These are phyloP conservation scores for Paraglomus brasilianum DNA, from an alignment of 192 early-diverging fungal genomes.

Conservation along the genomic window DNA sequence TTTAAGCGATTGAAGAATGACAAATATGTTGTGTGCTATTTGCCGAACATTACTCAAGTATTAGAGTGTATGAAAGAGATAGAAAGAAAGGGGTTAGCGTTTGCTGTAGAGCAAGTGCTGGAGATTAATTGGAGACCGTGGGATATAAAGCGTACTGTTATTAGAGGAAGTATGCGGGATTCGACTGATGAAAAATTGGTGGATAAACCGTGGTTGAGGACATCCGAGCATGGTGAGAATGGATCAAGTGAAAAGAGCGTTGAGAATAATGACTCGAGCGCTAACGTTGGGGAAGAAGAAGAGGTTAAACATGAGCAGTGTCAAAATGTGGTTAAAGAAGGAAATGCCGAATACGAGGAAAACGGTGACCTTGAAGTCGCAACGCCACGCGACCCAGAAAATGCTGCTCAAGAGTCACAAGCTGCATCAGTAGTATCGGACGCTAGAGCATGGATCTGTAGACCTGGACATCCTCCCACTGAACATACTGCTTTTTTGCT, in stretches of 20 bases:
- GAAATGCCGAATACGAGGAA: background rate
- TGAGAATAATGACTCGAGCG: background rate
- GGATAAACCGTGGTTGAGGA: background rate
- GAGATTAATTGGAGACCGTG: slow-evolving; percentile 46
- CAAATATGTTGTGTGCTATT: slow-evolving; percentile 47
- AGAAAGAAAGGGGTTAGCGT: slow-evolving; percentile 28
- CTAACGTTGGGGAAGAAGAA: too few species aligned
- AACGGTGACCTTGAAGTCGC: too few species aligned
- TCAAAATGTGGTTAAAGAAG: too few species aligned
- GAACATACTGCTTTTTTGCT: slow-evolving; percentile 49
- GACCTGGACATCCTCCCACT: slow-evolving; percentile 38
- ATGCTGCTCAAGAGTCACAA: too few species aligned
- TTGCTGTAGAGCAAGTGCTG: slow-evolving; percentile 38
- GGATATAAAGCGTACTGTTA: slow-evolving; percentile 43
- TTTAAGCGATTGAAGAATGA: slow-evolving; percentile 38
- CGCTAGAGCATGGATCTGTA: slow-evolving; percentile 44
- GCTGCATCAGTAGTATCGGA: background rate
- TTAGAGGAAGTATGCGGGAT: slow-evolving; percentile 30
- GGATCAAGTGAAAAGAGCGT: too few species aligned
- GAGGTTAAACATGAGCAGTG: too few species aligned
- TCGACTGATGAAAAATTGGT: background rate
- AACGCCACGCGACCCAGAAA: background rate
- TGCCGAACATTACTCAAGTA: slow-evolving; percentile 55
- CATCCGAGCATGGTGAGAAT: slow-evolving; percentile 1
- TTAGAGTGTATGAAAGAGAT: slow-evolving; percentile 35